Percentiles rank a stretch among this genome's conserved stretches.
These are phyloP conservation scores for Debaryomyces psychrophilus DNA, from an alignment of 1,139 yeast genomes.

Conservation along the genomic window DNA sequence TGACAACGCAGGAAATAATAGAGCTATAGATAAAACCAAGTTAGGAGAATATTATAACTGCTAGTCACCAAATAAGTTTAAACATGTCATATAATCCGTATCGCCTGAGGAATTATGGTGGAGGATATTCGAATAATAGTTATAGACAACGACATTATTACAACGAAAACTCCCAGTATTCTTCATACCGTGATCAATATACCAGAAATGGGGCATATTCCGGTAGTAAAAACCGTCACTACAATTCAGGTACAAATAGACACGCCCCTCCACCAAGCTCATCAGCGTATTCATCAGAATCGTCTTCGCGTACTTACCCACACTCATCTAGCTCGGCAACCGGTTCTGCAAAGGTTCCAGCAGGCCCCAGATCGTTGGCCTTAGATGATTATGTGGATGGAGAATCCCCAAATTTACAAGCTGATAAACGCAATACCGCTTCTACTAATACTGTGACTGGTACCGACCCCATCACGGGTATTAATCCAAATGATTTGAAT, in stretches of 20 bases:
- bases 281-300: slow-evolving; percentile 1
- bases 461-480: slow-evolving; percentile 37
- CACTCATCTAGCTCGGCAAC: slow-evolving; percentile 4
- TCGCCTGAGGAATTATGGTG: slow-evolving; percentile 18
- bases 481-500: slow-evolving; percentile 34
- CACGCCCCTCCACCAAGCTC: slow-evolving; percentile 13
- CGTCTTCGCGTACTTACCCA: slow-evolving; percentile 2
- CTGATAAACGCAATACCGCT: background rate
- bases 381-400: background rate
- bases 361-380: slow-evolving; percentile 3
- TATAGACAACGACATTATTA: slow-evolving; percentile 11
- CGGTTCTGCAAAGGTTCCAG: slow-evolving; percentile 3
- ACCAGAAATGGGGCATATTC: background rate
- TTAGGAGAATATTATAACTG: slow-evolving; percentile 1
- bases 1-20: slow-evolving; percentile 5
- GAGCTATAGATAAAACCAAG: slow-evolving; percentile 4
- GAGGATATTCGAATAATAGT: slow-evolving; percentile 15
- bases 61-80: background rate
- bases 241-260: slow-evolving; percentile 15
- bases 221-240: slow-evolving; percentile 13
- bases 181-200: slow-evolving; percentile 7
- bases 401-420: background rate
- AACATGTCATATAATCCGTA: slow-evolving; percentile 20
- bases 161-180: slow-evolving; percentile 6
- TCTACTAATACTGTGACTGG: slow-evolving; percentile 20